Evolutionary conservation across 345 rosid genomes (phyloP), one percentile per base, ranked within the genome.

Genomic region (Turnera subulata): DNA sequence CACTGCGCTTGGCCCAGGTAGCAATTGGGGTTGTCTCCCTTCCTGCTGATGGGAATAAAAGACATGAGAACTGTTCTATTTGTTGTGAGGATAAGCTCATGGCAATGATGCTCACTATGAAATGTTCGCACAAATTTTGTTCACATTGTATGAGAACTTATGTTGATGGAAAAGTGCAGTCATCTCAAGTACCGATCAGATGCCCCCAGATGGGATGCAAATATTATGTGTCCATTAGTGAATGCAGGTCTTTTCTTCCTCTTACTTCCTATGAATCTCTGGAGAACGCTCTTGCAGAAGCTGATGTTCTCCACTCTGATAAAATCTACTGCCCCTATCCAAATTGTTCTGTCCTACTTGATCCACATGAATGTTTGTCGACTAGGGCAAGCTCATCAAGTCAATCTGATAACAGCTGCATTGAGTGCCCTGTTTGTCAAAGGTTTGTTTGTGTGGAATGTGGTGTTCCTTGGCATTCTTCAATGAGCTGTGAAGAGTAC

Each of bases 401-500:
- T 67, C 82, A 78, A 54, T 80, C 84, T 11, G 95, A 81, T 60
- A 84, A 63, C 62, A 81, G 68, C 64, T 85, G 82, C 55, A 69
- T 85, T 55, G 91, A 89, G 71, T 93, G 99, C 73, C 96, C 90
- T 0, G 86, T 77, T 59, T 93, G 99, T 75, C 83, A 79, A 75
- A 85, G 95, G 76, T 83, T 74, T 73, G 80, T 93, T 57, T 93
- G 99, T 64, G 72, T 80, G 58, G 92, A 85, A 46, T 93, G 99
- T 70, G 80, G 77, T 58, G 99, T 84, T 71, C 99, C 97, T 47
- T 93, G 96, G 99, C 99, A 89, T 77, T 77, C 86, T 53, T 85
- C 82, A 18, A 50, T 84, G 78, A 83, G 84, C 68, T 93, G 99
- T 69, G 92, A 85, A 53, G 90, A 83, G 82, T 93, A 76, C 67